Evolutionary conservation across 805 yeast species (phyloP).

Genomic region (Ogataea angusta): DNA sequence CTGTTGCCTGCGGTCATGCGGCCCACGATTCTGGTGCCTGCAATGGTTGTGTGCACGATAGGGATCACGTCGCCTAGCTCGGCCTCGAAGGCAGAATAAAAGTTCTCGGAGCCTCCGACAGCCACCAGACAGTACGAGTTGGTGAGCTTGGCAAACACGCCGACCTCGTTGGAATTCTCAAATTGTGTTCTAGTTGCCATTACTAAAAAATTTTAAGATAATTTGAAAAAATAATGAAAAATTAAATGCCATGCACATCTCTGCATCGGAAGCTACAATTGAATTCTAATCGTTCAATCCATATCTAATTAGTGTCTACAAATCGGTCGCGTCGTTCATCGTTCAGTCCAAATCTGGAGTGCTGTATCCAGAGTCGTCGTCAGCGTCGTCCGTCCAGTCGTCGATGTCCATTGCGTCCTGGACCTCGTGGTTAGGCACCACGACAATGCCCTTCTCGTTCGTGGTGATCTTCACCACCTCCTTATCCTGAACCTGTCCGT

Average conservation of each 20-base stretch:
- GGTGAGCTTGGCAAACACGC: conserved; percentile 92
- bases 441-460: conserved; percentile 64
- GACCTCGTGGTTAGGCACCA: conserved; percentile 80
- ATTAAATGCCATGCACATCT: not conserved
- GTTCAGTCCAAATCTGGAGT: conserved; percentile 25
- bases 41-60: conserved; percentile 94
- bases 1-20: conserved; percentile 98
- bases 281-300: not conserved
- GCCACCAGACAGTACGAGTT: conserved; percentile 96
- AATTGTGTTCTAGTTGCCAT: conserved; percentile 77
- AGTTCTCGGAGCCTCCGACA: conserved; percentile 86
- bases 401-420: conserved; percentile 52
- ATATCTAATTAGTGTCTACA: too few species aligned
- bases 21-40: conserved; percentile 97
- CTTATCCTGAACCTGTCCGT: conserved; percentile 84
- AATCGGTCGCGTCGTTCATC: not conserved
- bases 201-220: not conserved
- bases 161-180: conserved; percentile 86
- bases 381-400: conserved; percentile 62
- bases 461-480: conserved; percentile 71
- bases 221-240: not conserved
- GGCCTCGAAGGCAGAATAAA: conserved; percentile 93
- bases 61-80: conserved; percentile 96
- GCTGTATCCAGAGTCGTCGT: conserved; percentile 46
- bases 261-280: not conserved